Evolutionary conservation across 2,329 filamentous ascomycete species (phyloP).

Genomic region (Bipolaris zeicola): DNA sequence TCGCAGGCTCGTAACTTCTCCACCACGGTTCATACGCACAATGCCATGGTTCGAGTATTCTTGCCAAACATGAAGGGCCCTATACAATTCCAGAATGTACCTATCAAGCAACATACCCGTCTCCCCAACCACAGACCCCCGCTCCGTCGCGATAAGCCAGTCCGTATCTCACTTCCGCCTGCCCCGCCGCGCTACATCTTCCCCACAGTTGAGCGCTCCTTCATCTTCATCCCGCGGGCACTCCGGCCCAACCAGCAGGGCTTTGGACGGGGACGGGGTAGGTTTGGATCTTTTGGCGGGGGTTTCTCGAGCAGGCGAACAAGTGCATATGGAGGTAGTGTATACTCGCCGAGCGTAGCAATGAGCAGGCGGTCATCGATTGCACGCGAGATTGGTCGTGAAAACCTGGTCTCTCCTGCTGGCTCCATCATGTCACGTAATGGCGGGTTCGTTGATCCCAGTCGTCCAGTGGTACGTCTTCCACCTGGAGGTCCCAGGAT

Average conservation of each 20-base stretch:
- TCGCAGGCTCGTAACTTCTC: constrained; percentile 64
- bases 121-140: constrained; percentile 94
- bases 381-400: constrained; percentile 69
- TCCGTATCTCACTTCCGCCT: constrained; percentile 86
- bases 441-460: constrained; percentile 62
- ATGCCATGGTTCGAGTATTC: constrained; percentile 81
- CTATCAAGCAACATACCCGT: constrained; percentile 89
- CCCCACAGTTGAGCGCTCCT: constrained; percentile 86
- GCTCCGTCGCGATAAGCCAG: constrained; percentile 92
- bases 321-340: constrained; percentile 81
- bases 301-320: constrained; percentile 75
- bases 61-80: constrained; percentile 76
- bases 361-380: constrained; percentile 86
- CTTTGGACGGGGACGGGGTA: constrained; percentile 68
- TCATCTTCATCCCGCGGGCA: constrained; percentile 96
- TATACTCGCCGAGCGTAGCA: constrained; percentile 85
- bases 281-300: constrained; percentile 67
- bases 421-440: constrained; percentile 76
- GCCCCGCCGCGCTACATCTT: constrained; percentile 85
- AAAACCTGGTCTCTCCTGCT: constrained; percentile 78
- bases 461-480: constrained; percentile 79
- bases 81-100: constrained; percentile 73
- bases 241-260: constrained; percentile 91
- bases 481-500: constrained; percentile 64
- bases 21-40: constrained; percentile 81